Evolutionary conservation across 495 filamentous ascomycete genomes (phyloP).

Genomic region (Podospora australis): DNA sequence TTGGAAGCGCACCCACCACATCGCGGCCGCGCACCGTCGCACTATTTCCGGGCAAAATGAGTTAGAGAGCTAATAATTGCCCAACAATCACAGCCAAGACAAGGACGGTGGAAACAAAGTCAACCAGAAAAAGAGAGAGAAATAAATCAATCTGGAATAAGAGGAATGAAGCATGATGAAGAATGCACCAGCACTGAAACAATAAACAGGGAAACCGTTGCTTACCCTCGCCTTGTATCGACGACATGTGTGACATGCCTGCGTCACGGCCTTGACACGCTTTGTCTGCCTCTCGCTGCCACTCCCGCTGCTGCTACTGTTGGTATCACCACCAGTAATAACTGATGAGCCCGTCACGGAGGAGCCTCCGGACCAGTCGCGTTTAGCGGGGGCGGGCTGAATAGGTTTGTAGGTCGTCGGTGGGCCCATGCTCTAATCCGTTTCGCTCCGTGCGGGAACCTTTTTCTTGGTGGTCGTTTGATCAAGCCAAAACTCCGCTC

Average conservation of each 20-base stretch:
- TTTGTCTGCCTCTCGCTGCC: constrained; percentile 12
- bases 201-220: too few relatives aligned
- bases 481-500: too few relatives aligned
- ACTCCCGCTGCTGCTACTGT: too few relatives aligned
- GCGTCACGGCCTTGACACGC: constrained; percentile 20
- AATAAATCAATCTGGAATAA: too few relatives aligned
- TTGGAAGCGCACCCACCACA: constrained; percentile 20
- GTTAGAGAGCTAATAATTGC: too few relatives aligned
- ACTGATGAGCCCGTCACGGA: constrained; percentile 2
- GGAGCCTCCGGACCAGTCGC: constrained; percentile 1
- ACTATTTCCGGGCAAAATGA: constrained; percentile 13
- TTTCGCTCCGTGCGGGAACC: background rate
- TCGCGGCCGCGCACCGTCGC: constrained; percentile 23
- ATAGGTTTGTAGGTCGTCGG: constrained; percentile 9
- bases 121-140: too few relatives aligned
- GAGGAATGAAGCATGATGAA: too few relatives aligned
- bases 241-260: constrained; percentile 22
- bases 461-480: too few relatives aligned
- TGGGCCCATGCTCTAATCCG: constrained; percentile 6
- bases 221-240: constrained; percentile 20
- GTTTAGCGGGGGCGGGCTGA: constrained; percentile 14
- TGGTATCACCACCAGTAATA: background rate
- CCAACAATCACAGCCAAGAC: background rate
- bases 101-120: background rate
- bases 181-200: too few relatives aligned